Conservation (phyloP, 306 rosid genomes). For the Cicer judaicum region DNA sequence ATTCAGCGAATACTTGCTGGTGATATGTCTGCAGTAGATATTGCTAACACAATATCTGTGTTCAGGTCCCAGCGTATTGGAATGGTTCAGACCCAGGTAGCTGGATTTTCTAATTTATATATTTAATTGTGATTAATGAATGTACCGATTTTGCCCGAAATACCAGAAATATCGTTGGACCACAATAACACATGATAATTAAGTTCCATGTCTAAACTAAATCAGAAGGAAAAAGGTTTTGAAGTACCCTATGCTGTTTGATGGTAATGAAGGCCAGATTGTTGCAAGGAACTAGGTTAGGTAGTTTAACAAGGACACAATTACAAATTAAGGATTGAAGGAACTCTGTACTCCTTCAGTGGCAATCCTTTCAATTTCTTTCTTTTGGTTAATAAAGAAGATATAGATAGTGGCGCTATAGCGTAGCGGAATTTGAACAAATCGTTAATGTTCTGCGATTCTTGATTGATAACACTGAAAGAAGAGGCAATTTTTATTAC, state of each 20-base stretch:
- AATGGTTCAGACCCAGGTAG: constrained; percentile 94
- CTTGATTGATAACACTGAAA: too few species aligned
- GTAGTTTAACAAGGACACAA: constrained; percentile 13
- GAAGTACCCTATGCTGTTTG: constrained; percentile 33
- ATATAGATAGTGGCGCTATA: neutral
- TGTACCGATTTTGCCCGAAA: constrained; percentile 32
- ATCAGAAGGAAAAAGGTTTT: constrained; percentile 9
- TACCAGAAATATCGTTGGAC: constrained; percentile 8
- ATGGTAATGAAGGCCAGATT: constrained; percentile 6
- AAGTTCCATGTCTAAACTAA: constrained; percentile 36
- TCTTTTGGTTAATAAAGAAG: neutral
- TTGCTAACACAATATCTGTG: constrained; percentile 63
- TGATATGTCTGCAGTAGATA: constrained; percentile 88
- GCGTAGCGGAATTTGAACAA: too few species aligned
- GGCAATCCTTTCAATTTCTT: constrained; percentile 18
- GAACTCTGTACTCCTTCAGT: neutral
- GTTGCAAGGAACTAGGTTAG: constrained; percentile 30
- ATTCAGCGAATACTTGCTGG: constrained; percentile 88
- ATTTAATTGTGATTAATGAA: constrained; percentile 12
- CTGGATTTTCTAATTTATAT: constrained; percentile 35
- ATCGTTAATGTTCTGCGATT: too few species aligned
- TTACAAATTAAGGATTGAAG: constrained; percentile 24
- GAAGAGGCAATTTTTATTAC: neutral
- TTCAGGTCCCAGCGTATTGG: constrained; percentile 95
- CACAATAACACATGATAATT: neutral